These are phyloP conservation scores for Paecilomyces sp. DNA, from an alignment of 2,329 filamentous ascomycete species.

Conservation along the genomic window DNA sequence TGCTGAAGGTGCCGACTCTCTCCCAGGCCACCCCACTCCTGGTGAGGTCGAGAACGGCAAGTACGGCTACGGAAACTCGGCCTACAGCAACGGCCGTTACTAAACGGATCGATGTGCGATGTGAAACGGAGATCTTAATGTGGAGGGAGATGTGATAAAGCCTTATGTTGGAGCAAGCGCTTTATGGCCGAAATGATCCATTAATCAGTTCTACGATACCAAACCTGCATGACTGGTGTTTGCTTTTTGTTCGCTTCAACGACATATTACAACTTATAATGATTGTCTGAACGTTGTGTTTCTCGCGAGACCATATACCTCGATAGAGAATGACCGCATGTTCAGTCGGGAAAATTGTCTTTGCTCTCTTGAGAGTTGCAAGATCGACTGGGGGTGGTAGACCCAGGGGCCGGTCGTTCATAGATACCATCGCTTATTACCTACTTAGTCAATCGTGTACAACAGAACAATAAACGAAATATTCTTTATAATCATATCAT, in stretches of 20 bases:
- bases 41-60: conserved; percentile 25
- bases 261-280: background rate
- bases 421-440: background rate
- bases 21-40: conserved; percentile 34
- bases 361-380: background rate
- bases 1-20: conserved; percentile 20
- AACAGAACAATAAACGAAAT: background rate
- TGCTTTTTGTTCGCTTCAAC: background rate
- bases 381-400: background rate
- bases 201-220: background rate
- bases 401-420: background rate
- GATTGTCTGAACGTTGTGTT: background rate
- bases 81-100: conserved; percentile 22
- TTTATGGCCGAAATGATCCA: background rate
- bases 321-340: background rate
- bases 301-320: background rate
- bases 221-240: background rate
- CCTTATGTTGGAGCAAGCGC: background rate
- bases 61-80: conserved; percentile 24
- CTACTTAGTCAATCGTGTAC: background rate
- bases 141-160: background rate
- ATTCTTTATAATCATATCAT: background rate
- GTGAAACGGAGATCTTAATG: background rate
- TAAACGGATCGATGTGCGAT: conserved; percentile 7
- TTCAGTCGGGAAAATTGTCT: background rate